Evolutionary conservation across 345 rosid genomes (phyloP), one percentile per base, ranked within the genome.

Genomic region (Xanthoceras sorbifolium): DNA sequence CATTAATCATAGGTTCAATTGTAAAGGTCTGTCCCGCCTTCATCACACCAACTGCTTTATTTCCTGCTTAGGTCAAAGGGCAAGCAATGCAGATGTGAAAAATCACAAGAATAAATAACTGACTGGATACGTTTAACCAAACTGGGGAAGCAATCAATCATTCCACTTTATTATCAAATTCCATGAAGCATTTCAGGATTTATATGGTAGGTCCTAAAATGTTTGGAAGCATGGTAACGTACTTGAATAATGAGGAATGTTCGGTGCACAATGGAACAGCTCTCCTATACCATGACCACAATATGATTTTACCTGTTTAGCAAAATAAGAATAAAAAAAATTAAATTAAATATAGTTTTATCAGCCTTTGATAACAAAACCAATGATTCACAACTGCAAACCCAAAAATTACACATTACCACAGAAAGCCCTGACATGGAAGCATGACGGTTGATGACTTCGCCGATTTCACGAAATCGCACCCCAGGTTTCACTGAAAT

Each of bases 271-370:
- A 81, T 96, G 99, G 76, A 93, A 96, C 73, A 93, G 94, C 87
- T 96, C 97, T 63, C 99, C 99, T 61, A 96, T 90, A 61, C 99
- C 99, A 77, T 96, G 99, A 67, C 98, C 99, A 25, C 98, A 96
- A 68, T 87, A 90, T 11, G 99, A 92, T 83, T 88, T 91, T 82
- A 93, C 99, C 99, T 95, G 80, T 82, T 80, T 36, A 69, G 77
- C 26, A 64, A 25, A 73, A 77, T 29, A 64, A 31, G 42, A 67
- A n/a, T 46, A 12, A 23, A 9, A 36, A 31, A 65, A 64, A n/a
- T n/a, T n/a, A n/a, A 44, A 66, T 74, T 32, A 72, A 73, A 55
- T 36, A 73, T 28, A 22, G 20, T 57, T 17, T n/a, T 48, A 34
- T 42, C 65, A 59, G 70, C n/a, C 1, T 80, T n/a, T 73, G 60